A percentile compares a stretch with the other conserved stretches of the same genome.
Evolutionary conservation across 805 yeast species (phyloP).

Genomic region (Lipomyces starkeyi): DNA sequence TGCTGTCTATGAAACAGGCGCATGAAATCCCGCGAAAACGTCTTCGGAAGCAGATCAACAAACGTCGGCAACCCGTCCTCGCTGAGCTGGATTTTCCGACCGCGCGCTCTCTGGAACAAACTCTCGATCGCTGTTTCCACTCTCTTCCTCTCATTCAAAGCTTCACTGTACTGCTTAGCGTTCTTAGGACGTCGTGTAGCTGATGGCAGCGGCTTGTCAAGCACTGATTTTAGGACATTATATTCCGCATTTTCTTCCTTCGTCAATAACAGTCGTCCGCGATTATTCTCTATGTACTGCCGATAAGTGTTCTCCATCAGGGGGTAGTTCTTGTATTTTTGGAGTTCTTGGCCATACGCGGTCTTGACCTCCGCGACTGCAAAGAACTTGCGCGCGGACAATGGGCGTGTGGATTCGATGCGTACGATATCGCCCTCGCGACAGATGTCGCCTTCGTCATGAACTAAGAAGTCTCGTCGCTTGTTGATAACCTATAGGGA

Average conservation of each 20-base stretch:
- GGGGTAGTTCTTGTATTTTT: conserved; percentile 21
- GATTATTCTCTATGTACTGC: conserved; percentile 9
- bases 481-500: conserved; percentile 61
- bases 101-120: neutral
- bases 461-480: conserved; percentile 86
- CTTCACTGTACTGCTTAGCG: neutral
- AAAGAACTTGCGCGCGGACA: conserved; percentile 80
- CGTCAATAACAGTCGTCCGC: neutral
- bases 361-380: conserved; percentile 94
- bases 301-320: conserved; percentile 15
- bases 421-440: conserved; percentile 96
- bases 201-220: neutral
- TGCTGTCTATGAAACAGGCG: neutral
- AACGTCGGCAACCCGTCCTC: neutral
- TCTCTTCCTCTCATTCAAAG: neutral
- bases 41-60: neutral
- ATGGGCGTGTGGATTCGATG: conserved; percentile 82
- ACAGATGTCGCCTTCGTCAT: conserved; percentile 89
- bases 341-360: conserved; percentile 23
- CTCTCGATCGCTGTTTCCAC: neutral
- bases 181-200: neutral
- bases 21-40: neutral
- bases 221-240: neutral
- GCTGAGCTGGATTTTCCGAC: neutral
- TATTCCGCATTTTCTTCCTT: neutral